Evolutionary conservation across 169 alveolate genomes (phyloP), one percentile per base, ranked within the genome.

Genomic region (Plasmodium chabaudi): DNA sequence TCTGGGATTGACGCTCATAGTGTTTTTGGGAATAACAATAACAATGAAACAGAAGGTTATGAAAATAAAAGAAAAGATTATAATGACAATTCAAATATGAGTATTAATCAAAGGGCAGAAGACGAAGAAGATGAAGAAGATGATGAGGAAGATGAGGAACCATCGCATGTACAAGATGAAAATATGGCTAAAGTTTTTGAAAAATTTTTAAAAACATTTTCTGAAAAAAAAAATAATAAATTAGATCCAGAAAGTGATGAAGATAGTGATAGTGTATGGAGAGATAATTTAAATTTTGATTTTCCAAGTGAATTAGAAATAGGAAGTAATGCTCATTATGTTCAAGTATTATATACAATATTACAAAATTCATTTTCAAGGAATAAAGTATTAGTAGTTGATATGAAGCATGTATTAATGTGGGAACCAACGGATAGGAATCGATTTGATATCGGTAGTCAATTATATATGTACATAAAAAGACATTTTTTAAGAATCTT

Each of bases 161-260:
- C 96, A 27, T 87, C 95, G 1, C 84, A 92, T 77, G 93, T 93
- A 27, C 96, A 93, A 88, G 96, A 93, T 89, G 91, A 92, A 19
- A 93, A 93, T 69, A 93, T 93, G 70, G 91, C 96, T n/a, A 74
- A 92, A 23, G 94, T 93, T 44, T 93, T 93, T 65, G 96, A 93
- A 42, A 75, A 82, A 49, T 93, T 93, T 87, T 65, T 93, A 79
- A 87, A 93, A 39, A 71, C 95, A 0, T 93, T 75, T 71, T 63
- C 88, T 9, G 88, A 77, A 64, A 77, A 44, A 77, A 77, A 77
- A 51, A 53, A 57, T 79, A 90, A 87, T 57, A 92, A 88, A 64
- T 87, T 27, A 19, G 65, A 75, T 23, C 88, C 46, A 6, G 93
- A 88, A 21, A 94, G 92, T 64, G 96, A 91, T n/a, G 94, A 82